A percentile compares a stretch with the other conserved stretches of the same genome.
Evolutionary conservation across 306 rosid genomes (phyloP).

Genomic region (Chamaecrista fasciculata): DNA sequence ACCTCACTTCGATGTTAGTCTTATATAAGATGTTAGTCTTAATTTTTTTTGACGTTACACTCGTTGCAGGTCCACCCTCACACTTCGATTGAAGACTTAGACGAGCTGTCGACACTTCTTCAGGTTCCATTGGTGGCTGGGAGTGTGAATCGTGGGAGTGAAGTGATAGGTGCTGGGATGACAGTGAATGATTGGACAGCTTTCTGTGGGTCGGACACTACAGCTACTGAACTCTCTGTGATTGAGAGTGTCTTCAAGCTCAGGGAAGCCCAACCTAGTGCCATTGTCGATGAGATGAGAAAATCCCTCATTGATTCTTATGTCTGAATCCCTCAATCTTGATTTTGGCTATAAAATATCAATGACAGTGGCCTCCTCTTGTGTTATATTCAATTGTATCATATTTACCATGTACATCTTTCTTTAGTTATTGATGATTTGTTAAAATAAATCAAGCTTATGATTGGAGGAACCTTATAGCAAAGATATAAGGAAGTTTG

Average conservation of each 20-base stretch:
- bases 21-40: no score
- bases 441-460: no score
- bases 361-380: no score
- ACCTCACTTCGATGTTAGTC: no score
- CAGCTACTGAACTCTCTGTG: constrained; percentile 86
- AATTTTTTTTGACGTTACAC: background rate
- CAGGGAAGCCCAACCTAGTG: constrained; percentile 68
- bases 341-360: no score
- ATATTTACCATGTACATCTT: no score
- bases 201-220: constrained; percentile 86
- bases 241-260: constrained; percentile 80
- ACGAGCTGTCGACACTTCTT: constrained; percentile 82
- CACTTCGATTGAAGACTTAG: constrained; percentile 81
- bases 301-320: constrained; percentile 69
- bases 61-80: constrained; percentile 80
- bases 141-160: constrained; percentile 79
- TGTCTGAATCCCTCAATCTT: no score
- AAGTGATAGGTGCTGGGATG: constrained; percentile 73
- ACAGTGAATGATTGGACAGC: constrained; percentile 87
- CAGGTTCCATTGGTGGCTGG: constrained; percentile 87
- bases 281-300: constrained; percentile 77
- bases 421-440: background rate
- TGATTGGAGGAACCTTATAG: no score
- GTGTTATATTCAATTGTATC: no score
- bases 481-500: no score